Base-by-base conservation (phyloP, 2,329 filamentous ascomycete species). In the Monilinia fructicola region DNA sequence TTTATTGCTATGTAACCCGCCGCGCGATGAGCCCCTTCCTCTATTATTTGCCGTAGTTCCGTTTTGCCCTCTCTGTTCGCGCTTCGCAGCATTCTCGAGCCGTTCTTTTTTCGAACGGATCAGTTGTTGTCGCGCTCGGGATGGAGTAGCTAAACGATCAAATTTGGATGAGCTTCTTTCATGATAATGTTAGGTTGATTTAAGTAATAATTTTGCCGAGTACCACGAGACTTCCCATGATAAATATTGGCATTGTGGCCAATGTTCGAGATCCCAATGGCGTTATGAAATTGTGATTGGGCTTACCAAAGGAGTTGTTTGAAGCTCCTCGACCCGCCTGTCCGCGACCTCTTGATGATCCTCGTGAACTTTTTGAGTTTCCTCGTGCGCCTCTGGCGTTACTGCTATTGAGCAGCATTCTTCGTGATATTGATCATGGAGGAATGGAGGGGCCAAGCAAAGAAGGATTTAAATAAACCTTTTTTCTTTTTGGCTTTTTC, bases 21-120 rank as follows among this genome's bases (percentile, higher is more conserved):
- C 62, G 64, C 69, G 65, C 40, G 64, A 61, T n/a, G 60, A 52
- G n/a, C 69, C 72, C 68, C 70, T 67, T 28, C 73, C 72, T 68
- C 72, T 64, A 26, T 65, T 67, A 50, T 69, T 74, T 48, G 54
- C 56, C 56, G 67, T 68, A 46, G 67, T 67, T 35, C 67, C 69
- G 44, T 67, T 72, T 56, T 72, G 67, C 31, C 70, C 70, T 64
- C 71, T 65, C 53, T 74, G 71, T 54, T 70, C 67, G 48, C 75
- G 71, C 67, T 75, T 76, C 31, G 75, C 71, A 46, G 74, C 75
- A 74, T 77, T 77, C 68, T 76, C 72, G 55, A 71, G 68, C 68
- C 74, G 72, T 44, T 75, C 75, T 67, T 68, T 54, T 54, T 62
- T 76, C 73, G 70, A 76, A 77, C 38, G 69, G 56, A 63, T 74